Evolutionary conservation across 2,329 filamentous ascomycete species (phyloP).

Genomic region (Xylaria polymorpha): DNA sequence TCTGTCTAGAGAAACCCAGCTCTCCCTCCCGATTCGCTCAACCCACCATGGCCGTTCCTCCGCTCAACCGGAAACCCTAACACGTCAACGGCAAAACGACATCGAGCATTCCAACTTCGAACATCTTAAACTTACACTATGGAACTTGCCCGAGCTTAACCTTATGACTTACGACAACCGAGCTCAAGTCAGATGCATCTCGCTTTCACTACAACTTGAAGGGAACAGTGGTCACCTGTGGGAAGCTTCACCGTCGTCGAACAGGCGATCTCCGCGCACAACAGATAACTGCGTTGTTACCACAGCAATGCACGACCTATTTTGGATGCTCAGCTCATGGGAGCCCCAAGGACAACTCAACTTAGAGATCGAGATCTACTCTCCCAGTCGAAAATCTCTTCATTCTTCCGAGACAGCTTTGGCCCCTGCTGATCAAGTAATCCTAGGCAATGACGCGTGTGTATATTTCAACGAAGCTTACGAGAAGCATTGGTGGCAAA

Average conservation of each 20-base stretch:
- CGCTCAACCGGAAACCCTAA: conserved; percentile 17
- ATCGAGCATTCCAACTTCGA: conserved; percentile 27
- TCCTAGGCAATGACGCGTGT: conserved; percentile 10
- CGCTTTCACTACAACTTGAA: conserved; percentile 27
- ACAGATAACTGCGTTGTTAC: conserved; percentile 18
- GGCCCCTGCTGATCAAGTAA: conserved; percentile 10
- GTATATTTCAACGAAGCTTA: conserved; percentile 23
- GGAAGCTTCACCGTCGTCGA: conserved; percentile 12
- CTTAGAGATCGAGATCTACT: conserved; percentile 19
- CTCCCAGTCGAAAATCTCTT: conserved; percentile 6
- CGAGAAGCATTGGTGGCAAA: conserved; percentile 20
- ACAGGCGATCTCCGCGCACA: conserved; percentile 17
- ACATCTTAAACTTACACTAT: conserved; percentile 22
- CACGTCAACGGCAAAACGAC: conserved; percentile 17
- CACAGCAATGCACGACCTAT: conserved; percentile 20
- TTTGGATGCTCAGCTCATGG: conserved; percentile 23
- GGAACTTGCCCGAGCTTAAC: conserved; percentile 20
- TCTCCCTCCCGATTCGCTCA: too few species aligned
- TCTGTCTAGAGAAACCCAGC: conserved; percentile 24
- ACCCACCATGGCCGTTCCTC: conserved; percentile 17
- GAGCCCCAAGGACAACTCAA: conserved; percentile 20
- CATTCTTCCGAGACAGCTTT: conserved; percentile 11
- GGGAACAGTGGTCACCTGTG: conserved; percentile 20
- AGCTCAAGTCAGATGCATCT: conserved; percentile 25
- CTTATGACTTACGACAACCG: conserved; percentile 14